Evolutionary conservation across 2,329 filamentous ascomycete species (phyloP).

Genomic region (Hypomyces rosellus): DNA sequence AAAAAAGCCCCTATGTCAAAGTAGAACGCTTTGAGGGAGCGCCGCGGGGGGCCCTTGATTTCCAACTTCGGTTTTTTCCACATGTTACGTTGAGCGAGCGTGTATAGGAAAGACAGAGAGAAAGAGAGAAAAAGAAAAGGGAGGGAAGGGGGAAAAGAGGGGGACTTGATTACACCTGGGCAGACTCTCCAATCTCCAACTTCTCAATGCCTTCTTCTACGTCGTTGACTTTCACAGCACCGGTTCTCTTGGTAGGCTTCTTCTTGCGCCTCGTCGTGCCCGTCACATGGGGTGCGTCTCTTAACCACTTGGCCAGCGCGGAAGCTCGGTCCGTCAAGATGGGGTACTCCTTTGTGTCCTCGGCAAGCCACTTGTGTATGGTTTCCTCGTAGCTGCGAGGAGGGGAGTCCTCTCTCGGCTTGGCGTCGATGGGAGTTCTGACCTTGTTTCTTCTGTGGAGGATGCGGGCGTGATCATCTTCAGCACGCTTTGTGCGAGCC

Average conservation of each 20-base stretch:
- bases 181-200: constrained; percentile 6
- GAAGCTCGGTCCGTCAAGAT: constrained; percentile 64
- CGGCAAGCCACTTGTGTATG: constrained; percentile 54
- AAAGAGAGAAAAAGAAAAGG: not conserved
- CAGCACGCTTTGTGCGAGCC: constrained; percentile 51
- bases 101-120: too few relatives aligned
- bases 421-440: not conserved
- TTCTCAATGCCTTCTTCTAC: constrained; percentile 12
- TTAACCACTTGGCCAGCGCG: constrained; percentile 64
- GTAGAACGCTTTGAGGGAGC: too few relatives aligned
- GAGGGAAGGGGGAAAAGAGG: not conserved
- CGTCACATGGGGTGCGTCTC: constrained; percentile 44
- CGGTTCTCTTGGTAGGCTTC: not conserved
- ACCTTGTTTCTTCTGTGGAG: not conserved
- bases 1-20: too few relatives aligned
- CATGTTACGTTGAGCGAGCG: too few relatives aligned
- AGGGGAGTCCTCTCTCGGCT: not conserved
- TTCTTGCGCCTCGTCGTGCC: constrained; percentile 35
- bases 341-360: constrained; percentile 62
- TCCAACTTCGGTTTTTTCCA: too few relatives aligned
- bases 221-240: not conserved
- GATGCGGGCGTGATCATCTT: constrained; percentile 40
- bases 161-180: not conserved
- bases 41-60: too few relatives aligned
- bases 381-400: constrained; percentile 3